phyloP scores from a whole-genome alignment of 345 rosid genomes.

The Pugionium dolabratum region DNA sequence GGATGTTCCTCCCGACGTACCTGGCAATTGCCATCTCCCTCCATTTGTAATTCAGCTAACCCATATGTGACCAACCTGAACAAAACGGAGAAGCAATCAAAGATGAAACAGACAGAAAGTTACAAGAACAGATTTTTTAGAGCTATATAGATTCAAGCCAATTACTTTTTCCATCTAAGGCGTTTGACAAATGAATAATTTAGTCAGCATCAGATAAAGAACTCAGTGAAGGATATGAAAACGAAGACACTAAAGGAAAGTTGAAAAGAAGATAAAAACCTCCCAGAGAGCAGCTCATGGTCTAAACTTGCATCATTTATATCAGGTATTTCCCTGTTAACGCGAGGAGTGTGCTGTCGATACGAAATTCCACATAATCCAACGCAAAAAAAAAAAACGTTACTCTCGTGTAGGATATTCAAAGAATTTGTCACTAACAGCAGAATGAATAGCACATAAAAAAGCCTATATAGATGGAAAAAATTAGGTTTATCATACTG shows the following conservation, averaged over 20 bases:
- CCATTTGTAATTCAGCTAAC: slow-evolving; percentile 81
- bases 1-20: slow-evolving; percentile 39
- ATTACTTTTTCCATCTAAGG: not conserved
- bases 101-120: slow-evolving; percentile 13
- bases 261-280: slow-evolving; percentile 48
- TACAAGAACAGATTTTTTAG: not conserved
- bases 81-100: slow-evolving; percentile 26
- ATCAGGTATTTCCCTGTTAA: slow-evolving; percentile 79
- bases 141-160: not conserved
- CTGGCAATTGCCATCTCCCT: slow-evolving; percentile 99
- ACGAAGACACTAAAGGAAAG: slow-evolving; percentile 6
- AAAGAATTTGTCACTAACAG: no score
- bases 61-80: slow-evolving; percentile 80
- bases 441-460: not conserved
- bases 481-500: slow-evolving; percentile 44
- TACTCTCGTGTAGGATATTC: no score
- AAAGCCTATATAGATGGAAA: not conserved
- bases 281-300: slow-evolving; percentile 86
- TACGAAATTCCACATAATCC: slow-evolving; percentile 5
- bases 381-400: no score
- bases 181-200: not conserved
- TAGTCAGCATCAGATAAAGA: slow-evolving; percentile 9
- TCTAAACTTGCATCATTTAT: slow-evolving; percentile 82
- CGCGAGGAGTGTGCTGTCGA: slow-evolving; percentile 87
- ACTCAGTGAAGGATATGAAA: not conserved